These are phyloP conservation scores for Chamaecrista fasciculata DNA, from an alignment of 306 rosid species.

Conservation along the genomic window DNA sequence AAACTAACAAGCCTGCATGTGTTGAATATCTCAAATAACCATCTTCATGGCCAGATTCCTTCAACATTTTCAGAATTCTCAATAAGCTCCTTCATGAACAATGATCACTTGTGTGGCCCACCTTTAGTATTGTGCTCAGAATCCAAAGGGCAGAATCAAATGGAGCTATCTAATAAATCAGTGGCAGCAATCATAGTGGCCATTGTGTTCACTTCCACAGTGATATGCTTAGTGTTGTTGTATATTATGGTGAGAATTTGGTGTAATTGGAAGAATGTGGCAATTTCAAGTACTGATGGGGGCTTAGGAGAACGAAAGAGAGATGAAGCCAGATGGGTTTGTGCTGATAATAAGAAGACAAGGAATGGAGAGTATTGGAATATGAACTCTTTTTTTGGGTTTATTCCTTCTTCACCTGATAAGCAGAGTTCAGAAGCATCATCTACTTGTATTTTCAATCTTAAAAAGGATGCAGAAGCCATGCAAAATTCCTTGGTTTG, in stretches of 20 bases:
- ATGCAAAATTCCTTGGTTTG: slow-evolving; percentile 31
- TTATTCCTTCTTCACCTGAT: slow-evolving; percentile 55
- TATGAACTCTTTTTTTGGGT: slow-evolving; percentile 55
- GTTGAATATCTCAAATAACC: slow-evolving; percentile 76
- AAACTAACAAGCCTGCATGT: slow-evolving; percentile 78
- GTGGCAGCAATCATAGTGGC: slow-evolving; percentile 69
- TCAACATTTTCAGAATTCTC: slow-evolving; percentile 65
- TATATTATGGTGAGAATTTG: slow-evolving; percentile 90
- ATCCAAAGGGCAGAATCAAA: slow-evolving; percentile 36
- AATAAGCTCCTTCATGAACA: slow-evolving; percentile 66
- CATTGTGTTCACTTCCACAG: slow-evolving; percentile 68
- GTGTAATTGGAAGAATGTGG: slow-evolving; percentile 83
- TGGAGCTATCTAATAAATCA: slow-evolving; percentile 54
- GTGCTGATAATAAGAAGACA: slow-evolving; percentile 45
- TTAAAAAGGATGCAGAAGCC: slow-evolving; percentile 46
- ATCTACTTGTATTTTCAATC: slow-evolving; percentile 48
- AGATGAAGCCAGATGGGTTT: slow-evolving; percentile 47
- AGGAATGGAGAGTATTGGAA: slow-evolving; percentile 76
- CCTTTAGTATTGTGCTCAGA: slow-evolving; percentile 59
- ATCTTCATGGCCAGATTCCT: slow-evolving; percentile 73
- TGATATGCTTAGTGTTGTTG: slow-evolving; percentile 66
- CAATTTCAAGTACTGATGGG: slow-evolving; percentile 59
- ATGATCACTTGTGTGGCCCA: slow-evolving; percentile 61
- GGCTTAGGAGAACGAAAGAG: slow-evolving; percentile 28
- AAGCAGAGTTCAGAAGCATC: slow-evolving; percentile 46